Evolutionary conservation across 2,329 filamentous ascomycete genomes (phyloP).

Genomic region (Cytospora paraplurivora): DNA sequence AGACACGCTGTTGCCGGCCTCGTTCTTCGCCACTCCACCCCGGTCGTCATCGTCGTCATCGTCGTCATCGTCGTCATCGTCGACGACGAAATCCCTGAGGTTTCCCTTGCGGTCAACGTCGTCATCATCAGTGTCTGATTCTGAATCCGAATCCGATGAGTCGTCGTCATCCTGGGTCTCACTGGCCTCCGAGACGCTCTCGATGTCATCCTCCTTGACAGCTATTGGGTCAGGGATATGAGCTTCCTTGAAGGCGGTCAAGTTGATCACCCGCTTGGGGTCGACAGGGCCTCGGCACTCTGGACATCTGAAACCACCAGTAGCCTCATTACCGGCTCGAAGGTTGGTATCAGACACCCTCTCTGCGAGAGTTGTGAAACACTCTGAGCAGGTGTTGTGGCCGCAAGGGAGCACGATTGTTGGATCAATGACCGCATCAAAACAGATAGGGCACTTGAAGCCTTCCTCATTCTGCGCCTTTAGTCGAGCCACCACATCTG

Average conservation of each 20-base stretch:
- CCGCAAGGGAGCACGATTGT: slow-evolving; percentile 82
- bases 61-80: slow-evolving; percentile 38
- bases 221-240: slow-evolving; percentile 60
- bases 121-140: slow-evolving; percentile 40
- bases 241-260: slow-evolving; percentile 71
- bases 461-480: slow-evolving; percentile 49
- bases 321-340: slow-evolving; percentile 61
- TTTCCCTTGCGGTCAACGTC: slow-evolving; percentile 43
- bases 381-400: slow-evolving; percentile 77
- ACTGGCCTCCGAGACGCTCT: slow-evolving; percentile 24
- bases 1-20: neutral
- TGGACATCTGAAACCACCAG: slow-evolving; percentile 64
- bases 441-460: slow-evolving; percentile 83
- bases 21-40: no score
- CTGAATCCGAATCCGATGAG: slow-evolving; percentile 31
- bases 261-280: slow-evolving; percentile 71
- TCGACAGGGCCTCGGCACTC: slow-evolving; percentile 71
- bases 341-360: slow-evolving; percentile 56
- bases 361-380: slow-evolving; percentile 70
- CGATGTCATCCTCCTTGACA: slow-evolving; percentile 31
- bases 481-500: slow-evolving; percentile 67
- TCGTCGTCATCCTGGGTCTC: slow-evolving; percentile 28
- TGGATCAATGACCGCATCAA: slow-evolving; percentile 73
- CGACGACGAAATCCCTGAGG: slow-evolving; percentile 58
- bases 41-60: slow-evolving; percentile 30